Evolutionary conservation across 176 grass and related monocot genomes (phyloP), one percentile per base, ranked within the genome.

Genomic region (bread wheat (Triticum aestivum)): DNA sequence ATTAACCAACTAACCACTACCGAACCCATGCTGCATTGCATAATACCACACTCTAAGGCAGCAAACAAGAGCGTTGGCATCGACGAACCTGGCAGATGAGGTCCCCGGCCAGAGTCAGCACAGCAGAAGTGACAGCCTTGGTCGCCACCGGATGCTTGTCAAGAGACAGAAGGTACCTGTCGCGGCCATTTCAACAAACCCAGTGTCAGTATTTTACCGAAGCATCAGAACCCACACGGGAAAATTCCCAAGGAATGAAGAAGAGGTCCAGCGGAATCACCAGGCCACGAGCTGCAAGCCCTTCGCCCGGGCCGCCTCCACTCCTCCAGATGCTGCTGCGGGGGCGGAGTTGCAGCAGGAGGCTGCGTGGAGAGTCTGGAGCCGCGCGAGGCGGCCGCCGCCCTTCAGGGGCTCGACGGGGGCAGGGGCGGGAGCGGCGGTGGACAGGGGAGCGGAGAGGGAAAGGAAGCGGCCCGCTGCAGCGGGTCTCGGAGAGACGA

Each of bases 41-140:
- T 66, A 81, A 81, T 21, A 67, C 65, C 6, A 9, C 41, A 41
- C 35, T 20, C 35, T 14, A 79, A 27, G 2, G 7, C 4, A 23
- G 61, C 17, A 9, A 61, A 5, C 2, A 52, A 29, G 27, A 24
- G 70, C n/a, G 9, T 47, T 47, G n/a, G 4, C 73, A 44, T 18
- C 26, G 20, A 75, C 65, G 26, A 77, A 92, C 93, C 93, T 92
- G 90, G 61, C 90, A 95, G 73, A 95, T 95, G 59, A 95, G 69
- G 79, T 95, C 93, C 77, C 93, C 88, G 13, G 85, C 45, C 7
- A 92, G 86, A 21, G 86, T 95, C 1, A 95, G 88, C 74, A 91
- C 58, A 35, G 91, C 88, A 63, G 90, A 95, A 24, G 90, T 92
- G 59, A 92, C 74, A 5, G 90, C 87, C 88, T 94, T 94, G 34